Evolutionary conservation across 2,329 filamentous ascomycete genomes (phyloP).

Genomic region (Sporothrix humicola): DNA sequence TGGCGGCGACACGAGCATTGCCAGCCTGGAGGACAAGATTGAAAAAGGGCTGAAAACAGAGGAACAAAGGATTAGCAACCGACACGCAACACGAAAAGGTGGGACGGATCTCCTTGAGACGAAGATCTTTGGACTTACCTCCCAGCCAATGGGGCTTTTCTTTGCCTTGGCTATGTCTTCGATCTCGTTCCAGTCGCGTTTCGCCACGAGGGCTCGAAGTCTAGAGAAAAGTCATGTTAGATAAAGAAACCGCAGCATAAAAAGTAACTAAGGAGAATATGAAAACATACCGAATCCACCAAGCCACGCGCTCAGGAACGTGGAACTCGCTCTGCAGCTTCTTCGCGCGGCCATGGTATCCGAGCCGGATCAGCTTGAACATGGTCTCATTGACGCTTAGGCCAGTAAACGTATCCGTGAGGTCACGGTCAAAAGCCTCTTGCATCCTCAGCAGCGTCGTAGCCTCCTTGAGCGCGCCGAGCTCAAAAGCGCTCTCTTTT

Average conservation of each 20-base stretch:
- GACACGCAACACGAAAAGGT: background rate
- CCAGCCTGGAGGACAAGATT: constrained; percentile 87
- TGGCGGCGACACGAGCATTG: constrained; percentile 81
- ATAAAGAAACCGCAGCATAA: background rate
- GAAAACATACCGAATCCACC: constrained; percentile 70
- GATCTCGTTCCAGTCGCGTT: constrained; percentile 89
- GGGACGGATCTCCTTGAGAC: constrained; percentile 26
- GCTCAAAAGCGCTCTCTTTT: constrained; percentile 77
- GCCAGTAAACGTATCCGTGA: constrained; percentile 77
- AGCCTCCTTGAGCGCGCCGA: constrained; percentile 78
- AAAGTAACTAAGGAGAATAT: background rate
- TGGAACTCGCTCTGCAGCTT: constrained; percentile 93
- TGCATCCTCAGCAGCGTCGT: constrained; percentile 82
- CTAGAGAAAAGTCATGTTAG: constrained; percentile 48
- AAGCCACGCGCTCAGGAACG: constrained; percentile 85
- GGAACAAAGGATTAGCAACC: background rate
- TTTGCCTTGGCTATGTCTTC: constrained; percentile 80
- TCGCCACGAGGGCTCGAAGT: constrained; percentile 84
- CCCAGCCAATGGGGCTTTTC: constrained; percentile 95
- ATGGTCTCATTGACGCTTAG: constrained; percentile 90
- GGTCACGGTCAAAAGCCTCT: constrained; percentile 82
- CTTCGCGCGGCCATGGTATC: constrained; percentile 82
- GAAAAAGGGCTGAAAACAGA: constrained; percentile 75
- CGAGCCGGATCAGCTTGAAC: constrained; percentile 81
- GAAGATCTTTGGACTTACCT: constrained; percentile 61